Evolutionary conservation across 768 basidiomycete genomes (phyloP), one percentile per base, ranked within the genome.

Genomic region (Lactarius quietus): DNA sequence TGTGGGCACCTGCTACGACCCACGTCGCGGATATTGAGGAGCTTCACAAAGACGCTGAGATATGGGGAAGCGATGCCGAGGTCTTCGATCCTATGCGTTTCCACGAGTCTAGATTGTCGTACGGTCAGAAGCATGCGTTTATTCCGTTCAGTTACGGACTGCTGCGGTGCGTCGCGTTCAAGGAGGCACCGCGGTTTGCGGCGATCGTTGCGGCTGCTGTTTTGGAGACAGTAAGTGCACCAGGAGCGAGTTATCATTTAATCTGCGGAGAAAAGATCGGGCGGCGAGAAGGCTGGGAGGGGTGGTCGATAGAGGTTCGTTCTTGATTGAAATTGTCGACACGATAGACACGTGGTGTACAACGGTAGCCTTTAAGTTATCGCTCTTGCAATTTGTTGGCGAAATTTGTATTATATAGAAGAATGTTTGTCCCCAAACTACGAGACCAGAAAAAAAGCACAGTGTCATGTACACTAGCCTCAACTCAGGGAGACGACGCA

Each of bases 391-490:
- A 26, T 48, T 51, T 51, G 14, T 15, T 26, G 14, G 0, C 5
- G 14, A 51, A 26, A 26, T 51, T n/a, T 51, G 48, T 48, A 48
- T 26, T 23, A 26, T 51, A n/a, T n/a, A 48, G 48, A 51, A 63
- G 61, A 51, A 78, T 87, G 85, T 87, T 54, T 81, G 85, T 83
- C 83, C 75, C 85, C 82, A 79, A 86, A 88, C 86, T 88, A 87
- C 82, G 84, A 84, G 79, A 71, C 75, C 74, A 74, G 77, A 70
- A 62, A 64, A 68, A 68, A 64, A 64, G 69, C 72, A 72, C 53
- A 12, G 76, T 67, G 71, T 73, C 74, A 58, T 66, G 68, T 62
- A 67, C 45, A 60, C 70, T 69, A 63, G 64, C 61, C 82, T 84
- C 86, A 84, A 88, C 86, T 88, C 86, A 79, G 74, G 80, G 82